Base-by-base conservation (phyloP, 306 rosid species). In the Trichosanthes truncata region DNA sequence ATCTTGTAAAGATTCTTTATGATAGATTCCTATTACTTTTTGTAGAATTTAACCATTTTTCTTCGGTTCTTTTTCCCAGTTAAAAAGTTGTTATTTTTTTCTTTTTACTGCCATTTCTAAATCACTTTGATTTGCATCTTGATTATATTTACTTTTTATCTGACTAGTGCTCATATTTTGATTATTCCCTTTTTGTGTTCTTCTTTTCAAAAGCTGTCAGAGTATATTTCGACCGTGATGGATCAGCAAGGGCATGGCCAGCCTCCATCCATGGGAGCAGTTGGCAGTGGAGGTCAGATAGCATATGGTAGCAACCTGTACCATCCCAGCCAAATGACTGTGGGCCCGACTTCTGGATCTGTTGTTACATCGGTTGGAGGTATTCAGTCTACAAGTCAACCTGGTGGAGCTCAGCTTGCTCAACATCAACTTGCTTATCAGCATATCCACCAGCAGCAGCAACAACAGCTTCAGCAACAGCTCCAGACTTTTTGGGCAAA, bases 401-500 rank as follows among this genome's bases (percentile, higher is more conserved):
- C 88, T 55, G 62, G 78, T 10, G 87, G 87, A 72, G 81, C 88
- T 48, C 89, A 85, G 81, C 60, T 85, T 14, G 88, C 84, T 56
- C 88, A 89, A 69, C 90, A 87, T 65, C 89, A 89, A 55, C 90
- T 87, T 84, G 86, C 88, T 68, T 85, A 77, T 78, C 88, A 85
- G 68, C 88, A 82, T 36, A 85, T 80, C 82, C 87, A 85, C 63
- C 85, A 85, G 77, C 87, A 79, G 20, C 85, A 89, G 40, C 86
- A 84, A 7, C 85, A 81, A 80, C 89, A 84, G 51, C 87, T 86
- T 40, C 91, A 86, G 61, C 91, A 86, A 26, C 88, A 88, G 38
- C 91, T 88, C 81, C 90, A 86, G 73, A 5, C 61, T 72, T 90
- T 88, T 74, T 86, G 93, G 91, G 81, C 81, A 53, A 90, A 80